phyloP scores from a whole-genome alignment of 108 stramenopile genomes.

The Aureococcus anophagefferens region DNA sequence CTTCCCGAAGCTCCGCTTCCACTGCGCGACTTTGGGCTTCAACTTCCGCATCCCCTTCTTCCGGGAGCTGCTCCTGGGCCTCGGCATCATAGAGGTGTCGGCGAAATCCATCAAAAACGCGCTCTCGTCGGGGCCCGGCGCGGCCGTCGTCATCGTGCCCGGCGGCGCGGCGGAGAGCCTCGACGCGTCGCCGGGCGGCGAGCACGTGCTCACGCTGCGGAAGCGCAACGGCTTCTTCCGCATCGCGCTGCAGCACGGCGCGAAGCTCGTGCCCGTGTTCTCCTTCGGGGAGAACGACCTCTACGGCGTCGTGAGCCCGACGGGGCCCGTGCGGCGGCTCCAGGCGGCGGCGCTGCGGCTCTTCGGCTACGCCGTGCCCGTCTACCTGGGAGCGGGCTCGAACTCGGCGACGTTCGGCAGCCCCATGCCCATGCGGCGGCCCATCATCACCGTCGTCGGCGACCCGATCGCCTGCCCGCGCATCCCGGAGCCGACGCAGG shows the following conservation, averaged over 20 bases:
- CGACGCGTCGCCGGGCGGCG: slow-evolving; percentile 14
- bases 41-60: slow-evolving; percentile 39
- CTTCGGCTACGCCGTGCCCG: no score
- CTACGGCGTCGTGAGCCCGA: no score
- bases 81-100: slow-evolving; percentile 17
- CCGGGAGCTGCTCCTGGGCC: slow-evolving; percentile 31
- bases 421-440: no score
- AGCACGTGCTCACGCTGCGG: not conserved
- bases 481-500: no score
- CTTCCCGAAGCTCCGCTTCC: slow-evolving; percentile 25
- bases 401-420: no score
- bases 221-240: slow-evolving; percentile 11
- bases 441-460: no score
- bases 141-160: slow-evolving; percentile 40
- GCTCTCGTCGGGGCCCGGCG: not conserved
- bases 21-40: slow-evolving; percentile 22
- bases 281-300: slow-evolving; percentile 36
- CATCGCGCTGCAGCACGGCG: slow-evolving; percentile 15
- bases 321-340: no score
- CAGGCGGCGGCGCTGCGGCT: no score
- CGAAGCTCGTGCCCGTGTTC: slow-evolving; percentile 8
- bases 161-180: slow-evolving; percentile 43
- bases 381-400: no score
- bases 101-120: not conserved
- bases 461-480: no score